These are phyloP conservation scores for Colletotrichum phormii DNA, from an alignment of 2,329 filamentous ascomycete species.

Conservation along the genomic window DNA sequence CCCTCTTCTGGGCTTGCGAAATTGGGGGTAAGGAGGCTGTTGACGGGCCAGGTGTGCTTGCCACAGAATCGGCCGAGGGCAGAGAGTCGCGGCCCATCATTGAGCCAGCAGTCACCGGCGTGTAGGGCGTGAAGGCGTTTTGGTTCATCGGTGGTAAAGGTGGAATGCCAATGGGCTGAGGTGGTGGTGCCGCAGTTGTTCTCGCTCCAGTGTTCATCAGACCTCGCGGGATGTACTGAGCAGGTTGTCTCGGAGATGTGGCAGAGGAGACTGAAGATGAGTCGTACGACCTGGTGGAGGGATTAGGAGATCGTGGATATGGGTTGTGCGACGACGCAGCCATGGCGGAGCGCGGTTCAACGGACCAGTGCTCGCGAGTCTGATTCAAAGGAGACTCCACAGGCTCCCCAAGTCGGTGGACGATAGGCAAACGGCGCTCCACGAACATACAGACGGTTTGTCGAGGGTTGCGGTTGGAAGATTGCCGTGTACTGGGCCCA, in stretches of 20 bases:
- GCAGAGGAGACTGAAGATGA: conserved; percentile 73
- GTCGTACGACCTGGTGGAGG: conserved; percentile 71
- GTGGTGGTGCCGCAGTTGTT: conserved; percentile 59
- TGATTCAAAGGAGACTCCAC: conserved; percentile 51
- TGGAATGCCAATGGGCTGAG: conserved; percentile 66
- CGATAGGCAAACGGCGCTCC: conserved; percentile 50
- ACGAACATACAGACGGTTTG: conserved; percentile 53
- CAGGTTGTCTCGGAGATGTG: conserved; percentile 67
- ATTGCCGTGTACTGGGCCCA: conserved; percentile 4
- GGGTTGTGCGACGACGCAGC: conserved; percentile 60
- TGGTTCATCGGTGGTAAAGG: conserved; percentile 60
- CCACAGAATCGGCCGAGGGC: conserved; percentile 68
- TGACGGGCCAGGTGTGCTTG: conserved; percentile 63
- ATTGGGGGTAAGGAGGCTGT: conserved; percentile 48
- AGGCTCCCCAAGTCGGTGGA: conserved; percentile 51
- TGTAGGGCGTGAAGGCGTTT: conserved; percentile 63
- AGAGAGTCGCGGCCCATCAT: conserved; percentile 70
- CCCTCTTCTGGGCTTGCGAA: conserved; percentile 83
- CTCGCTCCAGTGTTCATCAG: conserved; percentile 65
- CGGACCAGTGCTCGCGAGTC: conserved; percentile 46
- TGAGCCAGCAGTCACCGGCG: conserved; percentile 60
- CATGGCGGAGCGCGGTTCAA: conserved; percentile 39
- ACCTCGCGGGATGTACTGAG: conserved; percentile 61
- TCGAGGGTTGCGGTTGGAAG: conserved; percentile 9
- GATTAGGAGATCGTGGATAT: conserved; percentile 71